These are phyloP conservation scores for Aspergillus nidulans DNA, from an alignment of 495 filamentous ascomycete genomes.

Conservation along the genomic window DNA sequence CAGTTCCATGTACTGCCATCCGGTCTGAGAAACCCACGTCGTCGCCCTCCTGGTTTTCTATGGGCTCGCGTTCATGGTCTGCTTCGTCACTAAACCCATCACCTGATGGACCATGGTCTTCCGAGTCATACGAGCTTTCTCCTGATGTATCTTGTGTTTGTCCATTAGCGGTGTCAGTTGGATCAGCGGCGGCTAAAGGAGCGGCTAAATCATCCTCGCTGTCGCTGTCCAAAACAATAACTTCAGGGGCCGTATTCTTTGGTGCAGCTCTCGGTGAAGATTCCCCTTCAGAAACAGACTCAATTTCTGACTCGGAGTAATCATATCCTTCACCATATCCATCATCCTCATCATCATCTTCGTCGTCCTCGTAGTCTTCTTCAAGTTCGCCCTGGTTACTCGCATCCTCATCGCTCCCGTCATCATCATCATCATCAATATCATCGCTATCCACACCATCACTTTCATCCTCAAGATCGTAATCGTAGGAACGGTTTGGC, in stretches of 20 bases:
- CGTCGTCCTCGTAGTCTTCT: conserved; percentile 1
- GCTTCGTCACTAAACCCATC: conserved; percentile 7
- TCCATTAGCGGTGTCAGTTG: neutral
- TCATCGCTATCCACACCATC: neutral
- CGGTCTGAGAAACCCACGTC: neutral
- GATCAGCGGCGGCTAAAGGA: too few relatives aligned
- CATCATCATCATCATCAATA: conserved; percentile 2
- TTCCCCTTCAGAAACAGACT: conserved; percentile 9
- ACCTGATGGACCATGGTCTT: neutral
- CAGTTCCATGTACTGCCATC: neutral
- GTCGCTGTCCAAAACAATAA: conserved; percentile 43
- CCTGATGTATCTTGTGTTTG: neutral
- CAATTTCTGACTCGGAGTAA: conserved; percentile 11
- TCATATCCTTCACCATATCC: neutral
- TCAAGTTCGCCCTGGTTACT: neutral
- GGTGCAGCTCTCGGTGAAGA: conserved; percentile 6
- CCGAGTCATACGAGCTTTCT: conserved; percentile 1
- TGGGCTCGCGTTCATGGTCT: neutral
- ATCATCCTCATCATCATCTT: conserved; percentile 11
- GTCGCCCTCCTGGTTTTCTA: neutral
- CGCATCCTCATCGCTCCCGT: neutral
- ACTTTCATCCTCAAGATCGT: conserved; percentile 4
- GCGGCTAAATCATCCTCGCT: conserved; percentile 36
- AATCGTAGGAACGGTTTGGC: neutral
- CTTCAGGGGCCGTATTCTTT: conserved; percentile 24